A percentile compares a stretch with the other conserved stretches of the same genome.
Evolutionary conservation across 805 yeast genomes (phyloP).

Genomic region (Lipomyces chichibuensis): DNA sequence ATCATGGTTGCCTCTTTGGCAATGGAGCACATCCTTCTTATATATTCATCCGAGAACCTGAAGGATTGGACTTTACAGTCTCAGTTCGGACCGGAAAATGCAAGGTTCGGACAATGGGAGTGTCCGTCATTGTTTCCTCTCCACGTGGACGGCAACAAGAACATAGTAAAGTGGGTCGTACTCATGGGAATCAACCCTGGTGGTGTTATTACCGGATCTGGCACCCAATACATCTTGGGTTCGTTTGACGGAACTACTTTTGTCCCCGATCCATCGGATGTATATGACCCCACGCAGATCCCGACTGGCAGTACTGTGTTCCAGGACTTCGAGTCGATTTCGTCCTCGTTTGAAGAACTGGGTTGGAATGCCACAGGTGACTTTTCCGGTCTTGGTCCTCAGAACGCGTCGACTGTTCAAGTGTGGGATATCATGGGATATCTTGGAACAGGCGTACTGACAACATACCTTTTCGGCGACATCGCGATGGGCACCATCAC

Average conservation of each 20-base stretch:
- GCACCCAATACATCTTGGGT: slow-evolving; percentile 50
- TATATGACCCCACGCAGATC: slow-evolving; percentile 2
- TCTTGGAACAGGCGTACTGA: neutral
- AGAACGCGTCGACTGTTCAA: slow-evolving; percentile 1
- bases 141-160: slow-evolving; percentile 37
- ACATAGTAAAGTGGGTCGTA: slow-evolving; percentile 46
- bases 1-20: slow-evolving; percentile 21
- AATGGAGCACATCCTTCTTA: slow-evolving; percentile 6
- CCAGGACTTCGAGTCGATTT: neutral
- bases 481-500: slow-evolving; percentile 8
- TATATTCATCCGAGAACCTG: slow-evolving; percentile 11
- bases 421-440: neutral
- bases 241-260: slow-evolving; percentile 49
- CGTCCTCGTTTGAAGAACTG: slow-evolving; percentile 37
- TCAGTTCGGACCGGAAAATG: slow-evolving; percentile 12
- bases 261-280: slow-evolving; percentile 39
- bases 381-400: slow-evolving; percentile 11
- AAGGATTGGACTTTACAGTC: slow-evolving; percentile 7
- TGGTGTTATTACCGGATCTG: slow-evolving; percentile 49
- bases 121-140: slow-evolving; percentile 48
- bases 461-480: slow-evolving; percentile 7
- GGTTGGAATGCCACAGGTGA: slow-evolving; percentile 30
- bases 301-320: slow-evolving; percentile 9
- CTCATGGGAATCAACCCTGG: slow-evolving; percentile 51
- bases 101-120: slow-evolving; percentile 48